Conservation (phyloP, 2,329 filamentous ascomycete species). For the Botryotinia globosa region DNA sequence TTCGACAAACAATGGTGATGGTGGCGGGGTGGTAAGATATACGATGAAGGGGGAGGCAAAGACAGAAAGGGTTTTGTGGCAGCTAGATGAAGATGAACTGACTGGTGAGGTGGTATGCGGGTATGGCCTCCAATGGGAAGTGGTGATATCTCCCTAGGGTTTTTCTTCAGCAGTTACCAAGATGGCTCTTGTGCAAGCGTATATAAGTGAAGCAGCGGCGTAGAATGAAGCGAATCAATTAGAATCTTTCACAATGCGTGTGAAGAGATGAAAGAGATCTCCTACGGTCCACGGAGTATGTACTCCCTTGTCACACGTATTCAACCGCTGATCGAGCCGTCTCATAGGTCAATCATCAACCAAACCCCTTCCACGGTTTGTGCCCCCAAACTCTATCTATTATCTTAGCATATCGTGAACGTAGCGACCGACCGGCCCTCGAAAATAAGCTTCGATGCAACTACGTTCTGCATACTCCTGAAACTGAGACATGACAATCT, state of each 20-base stretch:
- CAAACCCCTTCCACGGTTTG: not conserved
- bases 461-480: constrained; percentile 5
- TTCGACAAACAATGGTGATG: not conserved
- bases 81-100: not conserved
- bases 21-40: not conserved
- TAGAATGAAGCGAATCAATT: not conserved
- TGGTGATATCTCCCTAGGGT: not conserved
- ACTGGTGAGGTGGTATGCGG: not conserved
- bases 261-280: not conserved
- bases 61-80: not conserved
- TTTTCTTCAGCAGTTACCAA: constrained; percentile 11
- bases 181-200: not conserved
- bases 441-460: not conserved
- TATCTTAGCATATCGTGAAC: constrained; percentile 1
- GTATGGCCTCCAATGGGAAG: not conserved
- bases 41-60: constrained; percentile 1
- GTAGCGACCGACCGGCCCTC: not conserved
- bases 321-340: not conserved
- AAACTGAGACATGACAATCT: not conserved
- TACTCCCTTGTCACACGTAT: not conserved
- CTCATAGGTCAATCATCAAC: not conserved
- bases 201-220: not conserved
- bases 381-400: not conserved
- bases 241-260: not conserved
- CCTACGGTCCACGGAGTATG: too few relatives aligned